Conservation (phyloP, 2,329 filamentous ascomycete species). For the Eutypa lata region DNA sequence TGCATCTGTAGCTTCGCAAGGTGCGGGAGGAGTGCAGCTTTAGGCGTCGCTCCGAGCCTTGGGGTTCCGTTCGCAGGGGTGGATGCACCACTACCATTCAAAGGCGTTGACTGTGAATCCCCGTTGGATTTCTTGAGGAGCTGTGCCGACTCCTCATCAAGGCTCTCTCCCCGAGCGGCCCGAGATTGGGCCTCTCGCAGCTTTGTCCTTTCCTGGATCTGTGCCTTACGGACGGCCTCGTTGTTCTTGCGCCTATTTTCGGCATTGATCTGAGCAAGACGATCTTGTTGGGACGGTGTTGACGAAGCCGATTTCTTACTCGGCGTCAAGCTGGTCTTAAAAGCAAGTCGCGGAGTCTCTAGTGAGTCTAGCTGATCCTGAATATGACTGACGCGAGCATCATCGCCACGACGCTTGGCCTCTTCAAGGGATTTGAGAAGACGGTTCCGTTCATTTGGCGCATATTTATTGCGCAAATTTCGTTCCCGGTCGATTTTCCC, state of each 20-base stretch:
- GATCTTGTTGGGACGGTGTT: conserved; percentile 69
- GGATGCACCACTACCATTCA: conserved; percentile 45
- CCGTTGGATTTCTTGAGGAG: conserved; percentile 62
- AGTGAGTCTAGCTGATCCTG: conserved; percentile 61
- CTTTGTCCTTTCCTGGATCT: conserved; percentile 73
- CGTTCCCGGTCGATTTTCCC: conserved; percentile 72
- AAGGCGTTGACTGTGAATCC: conserved; percentile 47
- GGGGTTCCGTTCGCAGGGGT: conserved; percentile 54
- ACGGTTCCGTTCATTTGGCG: conserved; percentile 64
- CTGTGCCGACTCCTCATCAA: conserved; percentile 56
- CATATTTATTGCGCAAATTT: conserved; percentile 63
- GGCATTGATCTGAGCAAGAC: conserved; percentile 77
- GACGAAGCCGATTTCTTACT: conserved; percentile 49
- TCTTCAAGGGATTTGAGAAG: conserved; percentile 64
- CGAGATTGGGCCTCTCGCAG: conserved; percentile 59
- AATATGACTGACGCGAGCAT: conserved; percentile 50
- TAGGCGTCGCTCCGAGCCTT: conserved; percentile 39
- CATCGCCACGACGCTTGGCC: conserved; percentile 62
- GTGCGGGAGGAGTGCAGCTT: conserved; percentile 45
- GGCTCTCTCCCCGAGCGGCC: conserved; percentile 60
- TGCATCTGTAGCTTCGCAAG: conserved; percentile 52
- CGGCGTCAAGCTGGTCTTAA: conserved; percentile 59
- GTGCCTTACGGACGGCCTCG: conserved; percentile 88
- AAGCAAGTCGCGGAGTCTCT: conserved; percentile 69
- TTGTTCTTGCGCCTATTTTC: conserved; percentile 80